Base-by-base conservation (phyloP, 2,329 filamentous ascomycete genomes). In the Paracorniculantispora psalliotae region DNA sequence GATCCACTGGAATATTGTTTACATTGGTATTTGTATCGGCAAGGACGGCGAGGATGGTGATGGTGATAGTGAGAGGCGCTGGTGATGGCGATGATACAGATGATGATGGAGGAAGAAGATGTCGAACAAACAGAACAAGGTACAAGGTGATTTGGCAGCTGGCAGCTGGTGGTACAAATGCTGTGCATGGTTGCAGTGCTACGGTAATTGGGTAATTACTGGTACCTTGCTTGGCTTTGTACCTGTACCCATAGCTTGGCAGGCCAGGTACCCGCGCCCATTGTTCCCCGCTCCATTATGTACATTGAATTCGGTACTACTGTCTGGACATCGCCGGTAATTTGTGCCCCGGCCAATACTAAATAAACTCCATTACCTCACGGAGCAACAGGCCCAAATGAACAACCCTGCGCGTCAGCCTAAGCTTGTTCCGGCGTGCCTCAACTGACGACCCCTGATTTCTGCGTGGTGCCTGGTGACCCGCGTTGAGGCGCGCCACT, bases 401-500 rank as follows among this genome's bases (percentile, higher is more conserved):
- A 48, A 25, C n/a, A 56, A 26, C 53, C 53, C 53, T 56, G 43
- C 44, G 33, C 43, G n/a, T 46, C 53, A 48, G 53, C 43, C 53
- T 47, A 39, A 5, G n/a, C 50, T 43, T 9, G 35, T 21, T 19
- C 25, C n/a, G 37, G n/a, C 12, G 33, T 43, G 52, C 52, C 52
- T 46, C 52, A 56, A 56, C 52, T 56, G 43, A 56, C 52, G 17
- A 56, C 52, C 52, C 52, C 52, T 56, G 52, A 56, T 46, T 56
- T 47, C 21, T 25, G 28, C 21, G n/a, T 39, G 41, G 21, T 47
- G 28, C 43, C 41, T 17, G 41, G 13, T 48, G 53, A 56, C 53
- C 53, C 52, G 52, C 30, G 52, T 56, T 43, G 5, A 48, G 53
- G 43, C 53, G 53, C 43, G 53, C 44, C 53, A 56, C 53, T 23